Conservation (phyloP, 2,329 filamentous ascomycete genomes). For the Dryadomyces quercivorus region DNA sequence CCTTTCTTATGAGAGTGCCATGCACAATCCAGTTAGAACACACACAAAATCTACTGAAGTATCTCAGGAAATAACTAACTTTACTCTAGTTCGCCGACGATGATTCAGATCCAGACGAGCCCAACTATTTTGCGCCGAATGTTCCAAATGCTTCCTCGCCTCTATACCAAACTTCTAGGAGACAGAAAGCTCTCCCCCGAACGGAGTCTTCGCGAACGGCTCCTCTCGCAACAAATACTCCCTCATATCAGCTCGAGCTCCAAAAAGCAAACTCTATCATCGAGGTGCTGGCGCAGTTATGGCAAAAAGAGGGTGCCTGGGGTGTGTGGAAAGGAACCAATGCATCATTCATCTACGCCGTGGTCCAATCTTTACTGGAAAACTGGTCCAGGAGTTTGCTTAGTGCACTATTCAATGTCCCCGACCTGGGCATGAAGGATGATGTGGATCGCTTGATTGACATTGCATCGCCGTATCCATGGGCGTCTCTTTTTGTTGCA, state of each 20-base stretch:
- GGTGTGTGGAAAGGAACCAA: slow-evolving; percentile 94
- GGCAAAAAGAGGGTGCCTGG: slow-evolving; percentile 79
- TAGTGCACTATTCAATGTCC: slow-evolving; percentile 82
- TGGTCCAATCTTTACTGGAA: slow-evolving; percentile 76
- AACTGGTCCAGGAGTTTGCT: slow-evolving; percentile 85
- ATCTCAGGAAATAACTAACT: neutral
- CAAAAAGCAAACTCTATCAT: slow-evolving; percentile 69
- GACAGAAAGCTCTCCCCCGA: neutral
- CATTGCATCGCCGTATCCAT: slow-evolving; percentile 66
- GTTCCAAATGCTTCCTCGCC: slow-evolving; percentile 41
- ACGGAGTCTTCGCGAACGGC: neutral
- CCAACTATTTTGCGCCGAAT: slow-evolving; percentile 70
- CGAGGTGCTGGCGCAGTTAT: slow-evolving; percentile 77
- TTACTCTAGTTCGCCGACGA: slow-evolving; percentile 36
- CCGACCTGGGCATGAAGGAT: slow-evolving; percentile 66
- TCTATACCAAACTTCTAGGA: slow-evolving; percentile 22
- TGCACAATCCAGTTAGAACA: neutral
- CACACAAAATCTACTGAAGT: too few species aligned
- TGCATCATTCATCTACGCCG: slow-evolving; percentile 79
- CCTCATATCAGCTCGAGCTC: slow-evolving; percentile 53
- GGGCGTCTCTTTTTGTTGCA: slow-evolving; percentile 66
- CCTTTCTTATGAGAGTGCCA: neutral
- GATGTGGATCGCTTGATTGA: slow-evolving; percentile 64
- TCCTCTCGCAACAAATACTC: neutral
- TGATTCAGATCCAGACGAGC: slow-evolving; percentile 64